Conservation (phyloP, 208 protist species). For the Leishmania tropica region DNA sequence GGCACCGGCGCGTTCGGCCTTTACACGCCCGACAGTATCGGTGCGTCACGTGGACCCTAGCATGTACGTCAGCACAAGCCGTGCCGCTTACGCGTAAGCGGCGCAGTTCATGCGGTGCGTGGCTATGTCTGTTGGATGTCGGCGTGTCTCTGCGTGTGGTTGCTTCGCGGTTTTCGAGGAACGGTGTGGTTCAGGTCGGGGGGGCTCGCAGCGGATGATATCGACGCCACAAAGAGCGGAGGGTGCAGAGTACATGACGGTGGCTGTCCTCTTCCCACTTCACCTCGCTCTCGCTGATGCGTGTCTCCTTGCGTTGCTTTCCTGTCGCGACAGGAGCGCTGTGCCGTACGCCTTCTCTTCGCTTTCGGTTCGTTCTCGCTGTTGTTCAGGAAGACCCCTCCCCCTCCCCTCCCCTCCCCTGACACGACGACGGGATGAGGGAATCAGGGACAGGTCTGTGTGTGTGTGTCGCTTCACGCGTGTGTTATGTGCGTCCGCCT, state of each 20-base stretch:
- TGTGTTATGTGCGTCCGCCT: background rate
- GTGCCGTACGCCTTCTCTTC: background rate
- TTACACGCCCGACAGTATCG: background rate
- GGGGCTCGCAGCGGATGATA: too few relatives aligned
- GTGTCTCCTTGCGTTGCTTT: background rate
- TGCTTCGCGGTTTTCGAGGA: background rate
- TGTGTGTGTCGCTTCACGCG: background rate
- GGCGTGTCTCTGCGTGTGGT: background rate
- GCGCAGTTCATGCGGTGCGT: background rate
- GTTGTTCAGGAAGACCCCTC: too few relatives aligned
- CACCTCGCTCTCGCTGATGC: background rate
- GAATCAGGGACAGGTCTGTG: too few relatives aligned
- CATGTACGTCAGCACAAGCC: slow-evolving; percentile 63
- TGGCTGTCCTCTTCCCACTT: background rate
- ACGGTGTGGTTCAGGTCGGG: too few relatives aligned
- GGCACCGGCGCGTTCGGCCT: slow-evolving; percentile 3
- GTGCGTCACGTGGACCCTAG: slow-evolving; percentile 59
- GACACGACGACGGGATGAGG: too few relatives aligned
- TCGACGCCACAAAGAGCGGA: background rate
- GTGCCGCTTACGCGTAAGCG: slow-evolving; percentile 36
- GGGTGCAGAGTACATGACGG: background rate
- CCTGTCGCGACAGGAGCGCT: background rate
- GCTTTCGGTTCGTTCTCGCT: background rate
- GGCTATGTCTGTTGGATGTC: background rate
- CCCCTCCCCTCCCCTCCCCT: background rate